Evolutionary conservation across 768 basidiomycete species (phyloP).

Genomic region (Hortiboletus campestris): DNA sequence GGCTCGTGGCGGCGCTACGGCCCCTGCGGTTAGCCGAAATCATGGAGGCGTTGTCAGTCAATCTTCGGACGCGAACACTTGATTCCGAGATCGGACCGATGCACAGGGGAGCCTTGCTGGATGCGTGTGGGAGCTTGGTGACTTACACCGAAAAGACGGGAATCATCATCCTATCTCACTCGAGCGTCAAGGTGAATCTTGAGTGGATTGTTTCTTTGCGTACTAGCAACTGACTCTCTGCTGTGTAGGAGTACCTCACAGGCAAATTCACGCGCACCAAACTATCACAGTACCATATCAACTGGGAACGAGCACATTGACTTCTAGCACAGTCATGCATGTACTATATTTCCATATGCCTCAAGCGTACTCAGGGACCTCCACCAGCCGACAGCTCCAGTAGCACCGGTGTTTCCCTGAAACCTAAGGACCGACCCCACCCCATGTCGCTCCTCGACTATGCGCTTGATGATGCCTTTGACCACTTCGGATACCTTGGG

Average conservation of each 20-base stretch:
- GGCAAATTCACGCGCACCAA: too few species aligned
- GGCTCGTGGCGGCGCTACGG: not conserved
- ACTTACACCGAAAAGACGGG: not conserved
- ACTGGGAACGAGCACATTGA: not conserved
- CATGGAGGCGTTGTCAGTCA: not conserved
- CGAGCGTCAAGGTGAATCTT: not conserved
- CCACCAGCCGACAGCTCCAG: too few species aligned
- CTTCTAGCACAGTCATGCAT: not conserved
- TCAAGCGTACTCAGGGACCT: not conserved
- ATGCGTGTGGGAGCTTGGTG: not conserved
- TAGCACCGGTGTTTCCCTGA: too few species aligned
- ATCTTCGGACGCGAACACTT: too few species aligned
- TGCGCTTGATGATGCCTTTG: not conserved
- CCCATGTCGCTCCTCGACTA: not conserved
- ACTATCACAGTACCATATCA: not conserved
- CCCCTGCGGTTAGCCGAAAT: not conserved
- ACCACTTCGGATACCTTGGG: not conserved
- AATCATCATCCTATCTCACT: not conserved
- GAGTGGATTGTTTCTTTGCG: not conserved
- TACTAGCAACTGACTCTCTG: too few species aligned
- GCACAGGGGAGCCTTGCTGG: not conserved
- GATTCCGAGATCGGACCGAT: not conserved
- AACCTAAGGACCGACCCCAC: not conserved
- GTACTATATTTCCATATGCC: too few species aligned
- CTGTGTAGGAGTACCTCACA: not conserved